These are phyloP conservation scores for Apiospora saccharicola DNA, from an alignment of 2,329 filamentous ascomycete species.

Conservation along the genomic window DNA sequence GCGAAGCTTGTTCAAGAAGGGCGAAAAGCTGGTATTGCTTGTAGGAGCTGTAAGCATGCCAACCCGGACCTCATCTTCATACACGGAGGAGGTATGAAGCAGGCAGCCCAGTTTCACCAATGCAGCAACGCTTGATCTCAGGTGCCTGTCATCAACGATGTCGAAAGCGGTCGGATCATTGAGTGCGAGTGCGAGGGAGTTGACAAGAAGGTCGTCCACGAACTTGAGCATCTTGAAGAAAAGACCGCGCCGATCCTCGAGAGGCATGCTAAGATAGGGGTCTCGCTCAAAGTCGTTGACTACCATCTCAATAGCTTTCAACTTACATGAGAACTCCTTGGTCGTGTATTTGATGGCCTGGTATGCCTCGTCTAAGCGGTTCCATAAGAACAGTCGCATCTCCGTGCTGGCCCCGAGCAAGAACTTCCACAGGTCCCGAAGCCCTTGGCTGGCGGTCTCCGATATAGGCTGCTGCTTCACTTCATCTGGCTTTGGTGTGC, in stretches of 20 bases:
- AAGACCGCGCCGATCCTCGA: slow-evolving; percentile 71
- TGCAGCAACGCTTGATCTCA: slow-evolving; percentile 75
- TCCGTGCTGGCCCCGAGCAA: slow-evolving; percentile 82
- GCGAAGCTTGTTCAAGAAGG: slow-evolving; percentile 73
- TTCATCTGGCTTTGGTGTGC: slow-evolving; percentile 29
- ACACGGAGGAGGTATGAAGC: slow-evolving; percentile 80
- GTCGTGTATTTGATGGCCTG: slow-evolving; percentile 82
- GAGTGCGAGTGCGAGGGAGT: slow-evolving; percentile 72
- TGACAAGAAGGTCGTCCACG: slow-evolving; percentile 77
- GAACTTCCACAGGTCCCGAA: slow-evolving; percentile 86
- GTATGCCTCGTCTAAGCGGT: slow-evolving; percentile 89
- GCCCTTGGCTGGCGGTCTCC: slow-evolving; percentile 61
- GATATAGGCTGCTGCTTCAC: slow-evolving; percentile 51
- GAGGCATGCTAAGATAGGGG: slow-evolving; percentile 65
- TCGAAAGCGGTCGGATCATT: slow-evolving; percentile 78
- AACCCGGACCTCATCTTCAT: slow-evolving; percentile 85
- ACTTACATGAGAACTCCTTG: slow-evolving; percentile 86
- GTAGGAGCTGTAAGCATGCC: slow-evolving; percentile 71
- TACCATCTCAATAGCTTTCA: slow-evolving; percentile 87
- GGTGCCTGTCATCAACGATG: slow-evolving; percentile 81
- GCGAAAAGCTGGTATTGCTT: slow-evolving; percentile 61
- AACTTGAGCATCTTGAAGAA: slow-evolving; percentile 81
- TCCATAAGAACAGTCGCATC: slow-evolving; percentile 87
- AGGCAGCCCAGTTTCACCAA: slow-evolving; percentile 76
- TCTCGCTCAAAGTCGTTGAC: slow-evolving; percentile 69